Percentiles rank a stretch among this genome's conserved stretches.
Evolutionary conservation across 306 rosid species (phyloP).

Genomic region (Begonia masoniana): DNA sequence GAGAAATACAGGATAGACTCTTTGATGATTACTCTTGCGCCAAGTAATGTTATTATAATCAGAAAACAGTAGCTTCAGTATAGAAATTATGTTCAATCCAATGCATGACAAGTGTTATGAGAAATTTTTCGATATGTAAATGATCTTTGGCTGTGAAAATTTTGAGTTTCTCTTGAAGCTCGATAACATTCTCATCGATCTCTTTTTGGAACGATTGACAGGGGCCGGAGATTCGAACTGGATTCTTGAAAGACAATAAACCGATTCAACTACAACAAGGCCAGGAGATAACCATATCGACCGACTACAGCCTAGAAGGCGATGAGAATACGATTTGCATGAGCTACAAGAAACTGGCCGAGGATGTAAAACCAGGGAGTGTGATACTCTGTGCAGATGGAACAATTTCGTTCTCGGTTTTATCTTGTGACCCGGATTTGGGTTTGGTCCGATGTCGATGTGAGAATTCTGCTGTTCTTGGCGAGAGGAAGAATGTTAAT

Average conservation of each 20-base stretch:
- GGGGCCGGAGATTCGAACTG: slow-evolving; percentile 99
- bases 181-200: neutral
- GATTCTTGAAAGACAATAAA: slow-evolving; percentile 77
- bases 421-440: slow-evolving; percentile 45
- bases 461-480: slow-evolving; percentile 86
- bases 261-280: slow-evolving; percentile 70
- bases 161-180: neutral
- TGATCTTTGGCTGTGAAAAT: too few species aligned
- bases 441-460: slow-evolving; percentile 79
- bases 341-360: slow-evolving; percentile 92
- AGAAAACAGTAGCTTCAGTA: too few species aligned
- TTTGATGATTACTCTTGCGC: too few species aligned
- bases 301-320: slow-evolving; percentile 79
- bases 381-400: slow-evolving; percentile 93
- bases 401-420: slow-evolving; percentile 66
- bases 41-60: too few species aligned
- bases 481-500: slow-evolving; percentile 95
- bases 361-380: slow-evolving; percentile 81
- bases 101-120: too few species aligned
- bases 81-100: too few species aligned
- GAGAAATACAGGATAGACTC: too few species aligned
- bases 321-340: slow-evolving; percentile 67
- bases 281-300: slow-evolving; percentile 70
- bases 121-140: too few species aligned
- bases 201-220: slow-evolving; percentile 9